Evolutionary conservation across 2,329 filamentous ascomycete species (phyloP).

Genomic region (Botrytis elliptica): DNA sequence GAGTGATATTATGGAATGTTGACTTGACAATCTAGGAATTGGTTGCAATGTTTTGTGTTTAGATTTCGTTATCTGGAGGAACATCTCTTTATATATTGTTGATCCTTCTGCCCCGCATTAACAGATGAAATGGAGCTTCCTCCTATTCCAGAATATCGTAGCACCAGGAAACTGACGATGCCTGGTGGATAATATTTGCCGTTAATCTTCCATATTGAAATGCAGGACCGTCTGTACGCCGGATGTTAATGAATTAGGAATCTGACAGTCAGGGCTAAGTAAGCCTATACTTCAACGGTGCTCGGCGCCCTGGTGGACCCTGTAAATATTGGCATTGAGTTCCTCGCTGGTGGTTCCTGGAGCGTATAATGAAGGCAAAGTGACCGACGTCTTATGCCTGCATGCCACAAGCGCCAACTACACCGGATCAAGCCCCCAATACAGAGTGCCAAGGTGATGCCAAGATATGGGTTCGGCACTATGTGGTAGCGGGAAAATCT

Average conservation of each 20-base stretch:
- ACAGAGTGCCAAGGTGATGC: not conserved
- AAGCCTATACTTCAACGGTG: not conserved
- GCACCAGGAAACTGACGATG: not conserved
- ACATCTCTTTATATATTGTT: not conserved
- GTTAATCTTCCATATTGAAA: conserved; percentile 1
- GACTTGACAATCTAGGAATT: not conserved
- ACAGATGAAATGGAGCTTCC: not conserved
- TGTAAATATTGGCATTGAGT: not conserved
- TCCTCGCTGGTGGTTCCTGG: not conserved
- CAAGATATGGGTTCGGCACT: not conserved
- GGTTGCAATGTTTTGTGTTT: not conserved
- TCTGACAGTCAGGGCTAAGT: not conserved
- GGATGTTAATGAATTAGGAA: not conserved
- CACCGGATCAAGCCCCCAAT: not conserved
- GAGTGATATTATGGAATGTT: not conserved
- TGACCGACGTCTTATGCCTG: not conserved
- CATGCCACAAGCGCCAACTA: not conserved
- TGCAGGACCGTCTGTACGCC: not conserved
- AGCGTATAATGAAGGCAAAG: not conserved
- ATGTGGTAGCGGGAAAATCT: not conserved
- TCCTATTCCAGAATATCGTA: not conserved
- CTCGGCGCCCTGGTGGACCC: not conserved
- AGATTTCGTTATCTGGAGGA: not conserved
- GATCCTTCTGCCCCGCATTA: not conserved
- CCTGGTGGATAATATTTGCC: conserved; percentile 1